These are phyloP conservation scores for Fusarium graminum DNA, from an alignment of 2,329 filamentous ascomycete species.

Conservation along the genomic window DNA sequence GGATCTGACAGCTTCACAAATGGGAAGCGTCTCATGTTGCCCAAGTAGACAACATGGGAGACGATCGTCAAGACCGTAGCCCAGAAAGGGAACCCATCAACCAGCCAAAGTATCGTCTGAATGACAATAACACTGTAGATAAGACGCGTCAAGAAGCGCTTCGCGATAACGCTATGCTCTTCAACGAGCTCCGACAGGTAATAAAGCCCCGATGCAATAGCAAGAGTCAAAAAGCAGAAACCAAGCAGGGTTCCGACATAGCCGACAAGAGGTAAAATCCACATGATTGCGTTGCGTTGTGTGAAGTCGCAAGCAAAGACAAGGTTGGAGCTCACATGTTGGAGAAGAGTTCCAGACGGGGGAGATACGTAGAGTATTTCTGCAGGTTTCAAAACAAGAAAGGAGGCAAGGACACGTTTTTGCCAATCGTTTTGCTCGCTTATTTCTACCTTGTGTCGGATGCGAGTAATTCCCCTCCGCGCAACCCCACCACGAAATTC, in stretches of 20 bases:
- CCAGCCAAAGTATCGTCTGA: constrained; percentile 78
- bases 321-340: constrained; percentile 44
- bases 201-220: constrained; percentile 97
- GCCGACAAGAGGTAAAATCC: constrained; percentile 93
- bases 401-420: constrained; percentile 43
- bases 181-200: constrained; percentile 98
- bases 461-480: constrained; percentile 12
- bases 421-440: constrained; percentile 36
- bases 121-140: constrained; percentile 85
- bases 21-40: constrained; percentile 81
- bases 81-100: constrained; percentile 87
- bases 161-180: constrained; percentile 94
- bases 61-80: constrained; percentile 80
- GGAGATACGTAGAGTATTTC: constrained; percentile 24
- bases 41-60: constrained; percentile 87
- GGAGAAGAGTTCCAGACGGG: constrained; percentile 20
- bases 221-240: constrained; percentile 93
- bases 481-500: constrained; percentile 13
- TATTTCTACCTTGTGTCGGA: constrained; percentile 29
- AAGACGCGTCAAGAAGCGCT: constrained; percentile 84
- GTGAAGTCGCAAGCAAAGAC: constrained; percentile 26
- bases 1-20: constrained; percentile 90
- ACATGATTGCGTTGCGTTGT: constrained; percentile 72
- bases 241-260: constrained; percentile 89
- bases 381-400: constrained; percentile 24